These are phyloP conservation scores for Crotalaria pallida DNA, from an alignment of 306 rosid genomes.

Conservation along the genomic window DNA sequence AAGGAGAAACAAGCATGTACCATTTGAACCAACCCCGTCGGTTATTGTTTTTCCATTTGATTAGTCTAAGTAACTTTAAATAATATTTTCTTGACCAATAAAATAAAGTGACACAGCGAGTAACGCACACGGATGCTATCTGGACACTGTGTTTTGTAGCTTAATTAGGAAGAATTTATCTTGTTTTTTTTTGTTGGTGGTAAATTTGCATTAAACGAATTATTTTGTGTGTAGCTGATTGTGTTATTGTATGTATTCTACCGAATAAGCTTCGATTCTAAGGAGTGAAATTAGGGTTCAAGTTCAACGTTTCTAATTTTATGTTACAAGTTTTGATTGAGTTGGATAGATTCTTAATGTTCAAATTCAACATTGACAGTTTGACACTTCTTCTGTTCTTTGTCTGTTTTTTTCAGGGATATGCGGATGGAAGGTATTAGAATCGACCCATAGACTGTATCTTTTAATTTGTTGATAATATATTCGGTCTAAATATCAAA, in stretches of 20 bases:
- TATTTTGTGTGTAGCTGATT: too few species aligned
- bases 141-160: neutral
- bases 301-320: neutral
- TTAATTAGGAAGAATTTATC: slow-evolving; percentile 1
- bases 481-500: too few species aligned
- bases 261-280: too few species aligned
- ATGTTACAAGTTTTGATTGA: neutral
- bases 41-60: too few species aligned
- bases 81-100: too few species aligned
- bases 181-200: neutral
- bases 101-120: too few species aligned
- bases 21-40: too few species aligned
- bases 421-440: slow-evolving; percentile 56
- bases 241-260: too few species aligned
- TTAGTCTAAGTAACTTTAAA: too few species aligned
- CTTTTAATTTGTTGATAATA: neutral
- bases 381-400: slow-evolving; percentile 23
- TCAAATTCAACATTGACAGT: too few species aligned
- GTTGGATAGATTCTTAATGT: neutral
- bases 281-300: neutral
- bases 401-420: slow-evolving; percentile 29
- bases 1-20: too few species aligned
- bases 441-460: neutral
- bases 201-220: neutral
- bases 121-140: too few species aligned